Base-by-base conservation (phyloP, 352 stramenopile genomes). In the Globisporangium takayamanum region DNA sequence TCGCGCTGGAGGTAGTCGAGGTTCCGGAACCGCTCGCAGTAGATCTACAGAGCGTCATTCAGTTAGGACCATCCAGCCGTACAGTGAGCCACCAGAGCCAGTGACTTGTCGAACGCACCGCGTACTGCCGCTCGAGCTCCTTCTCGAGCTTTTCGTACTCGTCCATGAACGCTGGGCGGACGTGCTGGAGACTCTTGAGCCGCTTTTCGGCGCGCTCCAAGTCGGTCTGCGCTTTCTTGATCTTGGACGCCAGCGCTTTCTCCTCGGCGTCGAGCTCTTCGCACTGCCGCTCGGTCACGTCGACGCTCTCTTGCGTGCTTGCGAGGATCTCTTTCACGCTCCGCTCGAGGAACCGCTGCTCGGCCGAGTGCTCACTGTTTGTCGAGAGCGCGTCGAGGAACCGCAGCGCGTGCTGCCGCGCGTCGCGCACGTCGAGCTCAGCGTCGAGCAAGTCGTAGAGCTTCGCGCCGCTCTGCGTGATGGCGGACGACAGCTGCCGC, bases 71-170 rank as follows among this genome's bases (percentile, higher is more conserved):
- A 46, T 12, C 22, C 25, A 50, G 37, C 22, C 22, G 22, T 11
- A 49, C 14, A 6, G 22, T 22, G 22, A 22, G 22, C 22, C 22
- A 22, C 22, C 28, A 51, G 10, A 44, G 10, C 5, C 6, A 46
- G 14, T 8, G 50, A 36, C n/a, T 36, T 3, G 5, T 22, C n/a
- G 3, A 45, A 20, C 72, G 28, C 36, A 93, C 78, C 30, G 95
- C 89, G 62, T 99, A 98, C 69, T 98, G 92, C 5, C 90, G 82
- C 73, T 98, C 85, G 42, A 99, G 81, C 57, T 99, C 96, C 47
- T 93, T 88, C 74, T 99, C 95, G 18, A 99, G 82, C 73, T 97
- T 96, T 60, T 99, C 95, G 58, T 98, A 98, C 71, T 99, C 96
- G 72, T 99, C 95, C 88, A 98, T 98, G 63, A 98, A 99, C 37